These are phyloP conservation scores for Pichia sp. DNA, from an alignment of 1,139 yeast genomes.

Conservation along the genomic window DNA sequence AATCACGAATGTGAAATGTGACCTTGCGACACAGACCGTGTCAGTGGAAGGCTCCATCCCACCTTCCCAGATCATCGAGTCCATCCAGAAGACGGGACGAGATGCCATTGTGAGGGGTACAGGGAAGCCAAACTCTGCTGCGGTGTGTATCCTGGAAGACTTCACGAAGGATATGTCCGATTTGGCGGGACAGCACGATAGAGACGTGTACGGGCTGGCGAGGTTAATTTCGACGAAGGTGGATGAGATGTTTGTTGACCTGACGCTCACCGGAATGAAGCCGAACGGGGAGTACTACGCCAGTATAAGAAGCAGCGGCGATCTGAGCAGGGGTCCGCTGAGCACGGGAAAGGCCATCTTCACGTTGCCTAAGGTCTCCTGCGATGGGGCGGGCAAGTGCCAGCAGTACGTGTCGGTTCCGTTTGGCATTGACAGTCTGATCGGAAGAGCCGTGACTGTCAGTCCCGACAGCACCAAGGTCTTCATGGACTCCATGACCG, in stretches of 20 bases:
- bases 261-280: slow-evolving; percentile 66
- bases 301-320: slow-evolving; percentile 65
- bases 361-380: slow-evolving; percentile 41
- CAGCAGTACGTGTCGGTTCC: slow-evolving; percentile 62
- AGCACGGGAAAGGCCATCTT: slow-evolving; percentile 57
- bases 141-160: slow-evolving; percentile 83
- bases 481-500: slow-evolving; percentile 52
- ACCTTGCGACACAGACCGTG: slow-evolving; percentile 54
- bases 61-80: slow-evolving; percentile 62
- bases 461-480: slow-evolving; percentile 34
- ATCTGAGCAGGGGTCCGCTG: slow-evolving; percentile 67
- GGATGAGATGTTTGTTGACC: slow-evolving; percentile 56
- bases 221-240: slow-evolving; percentile 71
- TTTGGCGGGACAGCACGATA: slow-evolving; percentile 29
- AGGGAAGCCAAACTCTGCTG: slow-evolving; percentile 83
- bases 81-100: slow-evolving; percentile 68
- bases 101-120: slow-evolving; percentile 93
- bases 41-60: slow-evolving; percentile 61
- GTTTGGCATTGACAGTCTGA: slow-evolving; percentile 55
- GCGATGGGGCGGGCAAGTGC: slow-evolving; percentile 37
- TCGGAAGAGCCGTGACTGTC: slow-evolving; percentile 77
- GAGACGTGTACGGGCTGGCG: slow-evolving; percentile 82
- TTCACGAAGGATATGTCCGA: slow-evolving; percentile 39
- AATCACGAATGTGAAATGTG: slow-evolving; percentile 46
- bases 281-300: slow-evolving; percentile 63